Conservation (phyloP, 2,329 filamentous ascomycete species). For the Cladophialophora yegresii region DNA sequence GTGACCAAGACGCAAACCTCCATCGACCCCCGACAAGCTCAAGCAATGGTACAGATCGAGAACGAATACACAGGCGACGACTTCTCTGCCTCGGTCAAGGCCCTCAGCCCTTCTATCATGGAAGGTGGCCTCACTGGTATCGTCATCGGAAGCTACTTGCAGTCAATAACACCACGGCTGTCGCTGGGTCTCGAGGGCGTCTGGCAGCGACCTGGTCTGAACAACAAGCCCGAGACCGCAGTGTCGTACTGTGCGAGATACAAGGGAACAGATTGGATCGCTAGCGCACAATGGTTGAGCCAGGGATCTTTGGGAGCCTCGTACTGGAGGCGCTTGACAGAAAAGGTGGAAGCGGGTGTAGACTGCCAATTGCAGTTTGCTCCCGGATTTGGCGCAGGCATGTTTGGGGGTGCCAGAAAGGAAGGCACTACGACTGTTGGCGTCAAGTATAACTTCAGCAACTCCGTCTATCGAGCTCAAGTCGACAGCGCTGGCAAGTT, state of each 20-base stretch:
- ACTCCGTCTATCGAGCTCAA: slow-evolving; percentile 93
- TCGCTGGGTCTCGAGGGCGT: slow-evolving; percentile 88
- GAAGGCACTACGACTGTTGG: slow-evolving; percentile 90
- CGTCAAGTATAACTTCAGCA: slow-evolving; percentile 97
- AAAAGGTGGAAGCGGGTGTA: slow-evolving; percentile 94
- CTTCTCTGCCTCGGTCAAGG: slow-evolving; percentile 90
- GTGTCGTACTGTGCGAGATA: slow-evolving; percentile 90
- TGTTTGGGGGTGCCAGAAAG: slow-evolving; percentile 78
- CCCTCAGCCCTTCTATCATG: slow-evolving; percentile 90
- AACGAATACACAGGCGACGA: slow-evolving; percentile 93
- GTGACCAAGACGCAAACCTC: slow-evolving; percentile 87
- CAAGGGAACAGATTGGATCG: slow-evolving; percentile 89
- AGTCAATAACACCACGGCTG: slow-evolving; percentile 84
- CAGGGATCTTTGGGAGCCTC: slow-evolving; percentile 86
- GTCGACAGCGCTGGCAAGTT: slow-evolving; percentile 94
- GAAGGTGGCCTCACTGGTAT: slow-evolving; percentile 94
- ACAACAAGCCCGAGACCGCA: slow-evolving; percentile 84
- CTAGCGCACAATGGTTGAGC: slow-evolving; percentile 82
- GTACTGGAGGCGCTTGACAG: slow-evolving; percentile 90
- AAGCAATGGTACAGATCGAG: slow-evolving; percentile 90
- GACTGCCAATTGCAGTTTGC: slow-evolving; percentile 88
- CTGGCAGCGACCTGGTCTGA: slow-evolving; percentile 84
- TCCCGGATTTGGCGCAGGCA: slow-evolving; percentile 60
- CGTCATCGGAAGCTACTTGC: slow-evolving; percentile 92
- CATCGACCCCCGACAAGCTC: slow-evolving; percentile 72